Percentiles rank a stretch among this genome's conserved stretches.
These are phyloP conservation scores for Avena insularis DNA, from an alignment of 176 grass and related monocot species.

Conservation along the genomic window DNA sequence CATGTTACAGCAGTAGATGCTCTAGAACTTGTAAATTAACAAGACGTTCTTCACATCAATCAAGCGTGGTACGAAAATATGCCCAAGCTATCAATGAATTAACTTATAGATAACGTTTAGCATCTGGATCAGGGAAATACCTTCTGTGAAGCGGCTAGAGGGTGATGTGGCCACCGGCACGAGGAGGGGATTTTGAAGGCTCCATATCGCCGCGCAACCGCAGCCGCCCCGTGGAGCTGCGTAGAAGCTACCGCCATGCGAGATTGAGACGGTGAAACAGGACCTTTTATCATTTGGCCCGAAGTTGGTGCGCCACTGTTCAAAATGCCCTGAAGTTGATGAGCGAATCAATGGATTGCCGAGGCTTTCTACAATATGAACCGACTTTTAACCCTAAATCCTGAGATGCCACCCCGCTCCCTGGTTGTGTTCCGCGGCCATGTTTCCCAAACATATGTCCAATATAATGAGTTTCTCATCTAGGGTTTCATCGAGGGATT, in stretches of 20 bases:
- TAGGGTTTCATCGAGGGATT: conserved; percentile 19
- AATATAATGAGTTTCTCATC: conserved; percentile 13
- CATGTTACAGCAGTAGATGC: neutral
- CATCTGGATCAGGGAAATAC: conserved; percentile 14
- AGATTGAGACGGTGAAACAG: neutral
- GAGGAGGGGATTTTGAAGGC: conserved; percentile 12
- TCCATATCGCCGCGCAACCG: neutral
- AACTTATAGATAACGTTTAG: conserved; percentile 10
- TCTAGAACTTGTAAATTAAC: neutral
- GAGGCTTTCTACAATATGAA: neutral
- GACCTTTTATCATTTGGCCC: neutral
- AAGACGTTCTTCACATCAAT: neutral
- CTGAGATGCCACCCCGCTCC: neutral
- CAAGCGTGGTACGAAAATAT: neutral
- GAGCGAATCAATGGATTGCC: neutral
- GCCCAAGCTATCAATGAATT: neutral
- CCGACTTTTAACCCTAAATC: neutral
- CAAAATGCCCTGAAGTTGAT: neutral
- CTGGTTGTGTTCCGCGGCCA: neutral
- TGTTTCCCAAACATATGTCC: neutral
- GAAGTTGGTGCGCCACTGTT: neutral
- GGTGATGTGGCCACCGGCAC: neutral
- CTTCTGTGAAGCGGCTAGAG: conserved; percentile 30
- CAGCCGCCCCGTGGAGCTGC: conserved; percentile 50
- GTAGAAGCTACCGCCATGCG: conserved; percentile 48